Conservation (phyloP, 2,329 filamentous ascomycete species). For the Fusarium sp. region DNA sequence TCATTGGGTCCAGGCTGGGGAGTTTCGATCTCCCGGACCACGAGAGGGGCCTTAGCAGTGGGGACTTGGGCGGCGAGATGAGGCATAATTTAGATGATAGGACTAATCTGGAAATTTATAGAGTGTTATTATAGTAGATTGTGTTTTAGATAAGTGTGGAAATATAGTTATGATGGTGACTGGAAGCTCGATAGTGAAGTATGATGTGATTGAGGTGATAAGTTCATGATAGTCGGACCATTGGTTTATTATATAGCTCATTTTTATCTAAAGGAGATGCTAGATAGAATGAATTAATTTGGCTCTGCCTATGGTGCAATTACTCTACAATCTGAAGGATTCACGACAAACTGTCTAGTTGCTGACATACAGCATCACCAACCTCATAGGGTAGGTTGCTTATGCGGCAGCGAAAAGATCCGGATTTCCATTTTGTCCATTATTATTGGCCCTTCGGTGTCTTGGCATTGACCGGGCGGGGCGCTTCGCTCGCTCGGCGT, state of each 20-base stretch:
- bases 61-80: constrained; percentile 28
- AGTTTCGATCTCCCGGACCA: constrained; percentile 22
- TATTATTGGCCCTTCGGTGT: constrained; percentile 2
- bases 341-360: not conserved
- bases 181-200: no score
- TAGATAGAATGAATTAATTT: no score
- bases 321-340: not conserved
- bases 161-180: rapidly evolving
- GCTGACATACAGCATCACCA: not conserved
- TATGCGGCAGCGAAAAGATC: not conserved
- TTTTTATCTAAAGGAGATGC: rapidly evolving
- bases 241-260: not conserved
- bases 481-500: rapidly evolving
- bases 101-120: rapidly evolving
- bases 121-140: rapidly evolving
- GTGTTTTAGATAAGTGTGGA: rapidly evolving
- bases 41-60: constrained; percentile 21
- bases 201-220: rapidly evolving
- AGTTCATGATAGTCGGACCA: rapidly evolving
- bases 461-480: constrained; percentile 15
- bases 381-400: not conserved
- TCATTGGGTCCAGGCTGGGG: constrained; percentile 28
- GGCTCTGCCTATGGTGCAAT: not conserved
- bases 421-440: not conserved
- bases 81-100: not conserved